phyloP scores from a whole-genome alignment of 2,329 filamentous ascomycete species.

The Xylariales sp. region DNA sequence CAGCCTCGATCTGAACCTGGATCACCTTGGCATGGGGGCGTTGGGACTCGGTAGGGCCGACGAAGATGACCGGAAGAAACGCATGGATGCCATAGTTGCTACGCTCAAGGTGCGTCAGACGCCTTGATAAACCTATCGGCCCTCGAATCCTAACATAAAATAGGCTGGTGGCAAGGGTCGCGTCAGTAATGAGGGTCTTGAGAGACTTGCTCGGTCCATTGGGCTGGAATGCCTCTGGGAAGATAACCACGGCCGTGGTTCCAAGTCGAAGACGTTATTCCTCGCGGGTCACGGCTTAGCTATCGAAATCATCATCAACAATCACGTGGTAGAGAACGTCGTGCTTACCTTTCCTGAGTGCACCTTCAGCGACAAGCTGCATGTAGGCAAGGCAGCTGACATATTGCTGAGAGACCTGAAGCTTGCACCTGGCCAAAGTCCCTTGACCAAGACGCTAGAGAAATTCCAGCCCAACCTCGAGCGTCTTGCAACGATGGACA shows the following conservation, averaged over 20 bases:
- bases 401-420: constrained; percentile 64
- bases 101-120: constrained; percentile 40
- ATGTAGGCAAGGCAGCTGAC: constrained; percentile 56
- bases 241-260: constrained; percentile 40
- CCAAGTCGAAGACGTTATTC: constrained; percentile 51
- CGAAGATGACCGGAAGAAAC: constrained; percentile 51
- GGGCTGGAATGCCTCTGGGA: constrained; percentile 64
- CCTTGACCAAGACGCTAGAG: constrained; percentile 66
- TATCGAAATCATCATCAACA: constrained; percentile 57
- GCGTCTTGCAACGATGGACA: constrained; percentile 64
- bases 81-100: constrained; percentile 47
- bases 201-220: constrained; percentile 61
- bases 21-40: constrained; percentile 44
- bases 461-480: constrained; percentile 69
- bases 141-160: constrained; percentile 21
- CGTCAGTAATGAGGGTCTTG: constrained; percentile 71
- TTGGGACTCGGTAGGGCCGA: constrained; percentile 37
- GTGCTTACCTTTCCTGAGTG: constrained; percentile 59
- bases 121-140: constrained; percentile 31
- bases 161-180: constrained; percentile 47
- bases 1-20: constrained; percentile 48
- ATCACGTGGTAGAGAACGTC: constrained; percentile 59
- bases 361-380: constrained; percentile 52
- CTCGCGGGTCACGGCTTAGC: constrained; percentile 58
- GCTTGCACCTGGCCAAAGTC: constrained; percentile 53